These are phyloP conservation scores for Backusella morwellensis DNA, from an alignment of 192 early-diverging fungal species.

Conservation along the genomic window DNA sequence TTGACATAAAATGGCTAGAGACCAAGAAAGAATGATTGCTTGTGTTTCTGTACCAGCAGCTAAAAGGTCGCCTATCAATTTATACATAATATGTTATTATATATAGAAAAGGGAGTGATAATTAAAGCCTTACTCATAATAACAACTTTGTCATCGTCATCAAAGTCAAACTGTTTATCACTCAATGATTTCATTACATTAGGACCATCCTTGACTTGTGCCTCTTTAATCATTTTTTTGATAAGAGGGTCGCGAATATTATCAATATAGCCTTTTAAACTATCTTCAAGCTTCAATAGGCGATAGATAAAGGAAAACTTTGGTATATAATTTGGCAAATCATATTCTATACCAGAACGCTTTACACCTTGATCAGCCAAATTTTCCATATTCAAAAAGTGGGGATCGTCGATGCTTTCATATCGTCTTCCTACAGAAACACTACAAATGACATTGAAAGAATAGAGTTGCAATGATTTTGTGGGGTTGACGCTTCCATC, in stretches of 20 bases:
- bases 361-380: background rate
- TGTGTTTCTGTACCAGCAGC: conserved; percentile 2
- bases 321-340: background rate
- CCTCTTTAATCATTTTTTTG: background rate
- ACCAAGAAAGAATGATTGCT: conserved; percentile 16
- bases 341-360: background rate
- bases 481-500: background rate
- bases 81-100: background rate
- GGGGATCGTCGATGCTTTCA: background rate
- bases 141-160: background rate
- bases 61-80: conserved; percentile 6
- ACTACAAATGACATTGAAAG: background rate
- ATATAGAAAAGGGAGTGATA: background rate
- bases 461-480: background rate
- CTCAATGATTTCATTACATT: background rate
- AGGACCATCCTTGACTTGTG: background rate
- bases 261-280: background rate
- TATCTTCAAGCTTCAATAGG: background rate
- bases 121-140: conserved; percentile 1
- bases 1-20: conserved; percentile 10
- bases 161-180: background rate
- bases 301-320: background rate
- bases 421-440: background rate
- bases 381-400: background rate
- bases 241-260: background rate